Base-by-base conservation (phyloP, 2,329 filamentous ascomycete species). In the Zarea fungicola region DNA sequence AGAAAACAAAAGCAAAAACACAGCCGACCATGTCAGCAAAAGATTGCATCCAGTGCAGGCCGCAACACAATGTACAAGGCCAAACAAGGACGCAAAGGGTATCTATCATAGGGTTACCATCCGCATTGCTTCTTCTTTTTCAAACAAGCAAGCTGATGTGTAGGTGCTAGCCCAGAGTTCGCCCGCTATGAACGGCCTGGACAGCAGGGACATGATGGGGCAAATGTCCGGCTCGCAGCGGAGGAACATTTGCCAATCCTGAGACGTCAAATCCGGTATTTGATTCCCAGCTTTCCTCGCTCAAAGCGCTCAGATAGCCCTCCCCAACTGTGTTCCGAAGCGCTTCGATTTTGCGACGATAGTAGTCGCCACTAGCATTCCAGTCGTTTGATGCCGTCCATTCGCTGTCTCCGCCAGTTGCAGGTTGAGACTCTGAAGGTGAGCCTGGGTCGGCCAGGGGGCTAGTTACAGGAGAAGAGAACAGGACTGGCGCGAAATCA, bases 301-400 rank as follows among this genome's bases (percentile, higher is more conserved):
- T 86, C 43, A 97, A 73, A 13, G 87, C 89, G 54, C 84, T 91
- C 32, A 99, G 77, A 78, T 95, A 99, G 31, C 84, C 87, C 58
- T 84, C 89, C 26, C 91, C 91, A 55, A 96, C 84, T 60, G 92
- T 89, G 60, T 85, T 85, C 53, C 90, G 85, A 47, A 96, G 71
- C 3, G 87, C 83, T 65, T 96, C 90, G 48, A 97, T 85, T 66
- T 93, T 93, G 64, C 87, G 87, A 50, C 87, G 83, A 66, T 96
- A 97, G 7, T 88, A 73, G 60, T 93, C 88, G 47, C 86, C 85
- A 51, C 81, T 80, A 36, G 80, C 70, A 52, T 83, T 81, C 78
- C 84, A 88, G 51, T 85, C 77, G 39, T 74, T 70, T 9, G 44
- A 26, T n/a, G 44, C 26, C 5, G 36, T 13, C 44, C 44, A 48